Conservation (phyloP, 2,329 filamentous ascomycete genomes). For the Diaporthe nobilis region DNA sequence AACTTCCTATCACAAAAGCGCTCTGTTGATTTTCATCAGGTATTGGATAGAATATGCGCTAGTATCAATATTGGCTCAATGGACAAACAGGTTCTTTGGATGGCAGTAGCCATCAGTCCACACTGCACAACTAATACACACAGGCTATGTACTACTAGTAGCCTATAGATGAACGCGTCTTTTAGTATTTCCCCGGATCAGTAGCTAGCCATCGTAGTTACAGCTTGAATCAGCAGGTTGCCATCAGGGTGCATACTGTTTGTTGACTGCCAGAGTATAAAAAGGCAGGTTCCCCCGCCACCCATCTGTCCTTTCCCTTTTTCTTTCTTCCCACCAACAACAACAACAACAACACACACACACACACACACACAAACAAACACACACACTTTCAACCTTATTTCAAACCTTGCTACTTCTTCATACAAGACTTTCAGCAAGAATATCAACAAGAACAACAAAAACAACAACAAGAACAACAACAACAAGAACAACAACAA, state of each 20-base stretch:
- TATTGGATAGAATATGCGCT: too few species aligned
- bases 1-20: too few species aligned
- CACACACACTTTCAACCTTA: neutral
- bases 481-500: neutral
- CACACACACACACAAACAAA: too few species aligned
- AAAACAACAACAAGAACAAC: too few species aligned
- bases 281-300: neutral
- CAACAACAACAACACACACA: neutral
- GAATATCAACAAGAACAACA: neutral
- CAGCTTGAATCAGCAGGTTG: neutral
- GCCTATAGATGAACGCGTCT: neutral
- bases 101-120: neutral
- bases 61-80: neutral
- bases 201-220: neutral
- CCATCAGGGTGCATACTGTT: constrained; percentile 1
- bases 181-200: neutral
- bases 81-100: neutral
- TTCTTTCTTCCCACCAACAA: neutral
- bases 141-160: neutral
- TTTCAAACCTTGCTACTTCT: neutral
- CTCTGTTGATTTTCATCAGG: too few species aligned
- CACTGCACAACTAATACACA: neutral
- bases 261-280: constrained; percentile 3
- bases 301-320: neutral
- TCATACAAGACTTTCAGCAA: neutral